These are phyloP conservation scores for Amanita pseudoporphyria DNA, from an alignment of 768 basidiomycete species.

Conservation along the genomic window DNA sequence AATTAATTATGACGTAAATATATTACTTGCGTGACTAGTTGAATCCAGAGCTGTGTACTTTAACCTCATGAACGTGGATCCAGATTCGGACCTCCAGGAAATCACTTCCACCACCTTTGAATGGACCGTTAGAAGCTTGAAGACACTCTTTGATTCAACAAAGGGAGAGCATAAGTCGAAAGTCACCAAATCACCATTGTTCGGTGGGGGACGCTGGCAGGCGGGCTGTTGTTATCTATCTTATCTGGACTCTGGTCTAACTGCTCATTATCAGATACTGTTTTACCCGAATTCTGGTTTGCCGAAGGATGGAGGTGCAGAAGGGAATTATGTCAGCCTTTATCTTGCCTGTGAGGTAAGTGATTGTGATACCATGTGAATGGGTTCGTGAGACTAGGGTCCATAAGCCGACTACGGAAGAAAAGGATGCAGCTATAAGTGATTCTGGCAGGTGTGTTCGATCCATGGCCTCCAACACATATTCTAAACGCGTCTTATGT, in stretches of 20 bases:
- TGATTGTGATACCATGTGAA: neutral
- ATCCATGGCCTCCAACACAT: slow-evolving; percentile 12
- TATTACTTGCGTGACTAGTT: neutral
- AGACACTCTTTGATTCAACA: slow-evolving; percentile 65
- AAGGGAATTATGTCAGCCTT: slow-evolving; percentile 56
- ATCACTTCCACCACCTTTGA: slow-evolving; percentile 54
- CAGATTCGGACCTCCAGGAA: slow-evolving; percentile 33
- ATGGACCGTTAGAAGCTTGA: slow-evolving; percentile 69
- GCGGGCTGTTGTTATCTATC: slow-evolving; percentile 22
- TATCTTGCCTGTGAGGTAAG: slow-evolving; percentile 78
- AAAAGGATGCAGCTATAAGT: slow-evolving; percentile 55
- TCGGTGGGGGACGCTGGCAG: slow-evolving; percentile 74
- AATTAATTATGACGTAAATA: neutral
- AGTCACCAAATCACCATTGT: slow-evolving; percentile 64
- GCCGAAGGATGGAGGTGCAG: slow-evolving; percentile 37
- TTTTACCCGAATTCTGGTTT: slow-evolving; percentile 80
- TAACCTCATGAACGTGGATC: slow-evolving; percentile 17
- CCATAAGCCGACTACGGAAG: slow-evolving; percentile 62
- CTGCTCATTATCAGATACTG: slow-evolving; percentile 39
- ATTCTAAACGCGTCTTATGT: neutral
- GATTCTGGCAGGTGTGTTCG: slow-evolving; percentile 40
- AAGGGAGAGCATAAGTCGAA: slow-evolving; percentile 75
- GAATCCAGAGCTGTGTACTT: neutral
- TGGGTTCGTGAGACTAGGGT: neutral
- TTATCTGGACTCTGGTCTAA: slow-evolving; percentile 2